Evolutionary conservation across 2,329 filamentous ascomycete genomes (phyloP).

Genomic region (Coleophoma eucalyptorum): DNA sequence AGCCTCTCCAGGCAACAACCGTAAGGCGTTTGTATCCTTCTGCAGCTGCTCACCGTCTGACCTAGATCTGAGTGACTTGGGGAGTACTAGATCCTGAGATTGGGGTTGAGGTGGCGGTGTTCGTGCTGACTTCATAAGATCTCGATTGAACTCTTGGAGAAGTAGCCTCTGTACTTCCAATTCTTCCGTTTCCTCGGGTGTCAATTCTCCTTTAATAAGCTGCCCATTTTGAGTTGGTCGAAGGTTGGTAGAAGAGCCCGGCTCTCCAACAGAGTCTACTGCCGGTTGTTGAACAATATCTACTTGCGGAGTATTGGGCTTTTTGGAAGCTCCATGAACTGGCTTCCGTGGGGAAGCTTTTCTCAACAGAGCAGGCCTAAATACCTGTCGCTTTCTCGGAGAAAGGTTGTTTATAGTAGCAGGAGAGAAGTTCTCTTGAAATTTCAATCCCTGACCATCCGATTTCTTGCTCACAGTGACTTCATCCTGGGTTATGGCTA

Average conservation of each 20-base stretch:
- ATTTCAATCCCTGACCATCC: slow-evolving; percentile 1
- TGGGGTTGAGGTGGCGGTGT: not conserved
- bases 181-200: slow-evolving; percentile 6
- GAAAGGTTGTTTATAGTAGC: slow-evolving; percentile 2
- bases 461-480: not conserved
- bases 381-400: slow-evolving; percentile 4
- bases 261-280: slow-evolving; percentile 3
- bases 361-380: not conserved
- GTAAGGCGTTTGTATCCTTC: slow-evolving; percentile 5
- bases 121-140: not conserved
- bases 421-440: slow-evolving; percentile 18
- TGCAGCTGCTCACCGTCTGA: slow-evolving; percentile 3
- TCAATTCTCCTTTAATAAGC: not conserved
- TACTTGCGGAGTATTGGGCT: not conserved
- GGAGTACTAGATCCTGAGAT: slow-evolving; percentile 2
- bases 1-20: slow-evolving; percentile 12
- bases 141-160: slow-evolving; percentile 10
- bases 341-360: slow-evolving; percentile 2
- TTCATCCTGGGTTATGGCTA: not conserved
- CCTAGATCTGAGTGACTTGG: slow-evolving; percentile 5
- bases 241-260: slow-evolving; percentile 11
- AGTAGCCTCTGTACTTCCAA: slow-evolving; percentile 14
- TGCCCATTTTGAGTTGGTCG: slow-evolving; percentile 9
- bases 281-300: not conserved
- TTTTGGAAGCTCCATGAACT: not conserved